These are phyloP conservation scores for Chlorella sp. DNA, from an alignment of 139 green algal species.

Conservation along the genomic window DNA sequence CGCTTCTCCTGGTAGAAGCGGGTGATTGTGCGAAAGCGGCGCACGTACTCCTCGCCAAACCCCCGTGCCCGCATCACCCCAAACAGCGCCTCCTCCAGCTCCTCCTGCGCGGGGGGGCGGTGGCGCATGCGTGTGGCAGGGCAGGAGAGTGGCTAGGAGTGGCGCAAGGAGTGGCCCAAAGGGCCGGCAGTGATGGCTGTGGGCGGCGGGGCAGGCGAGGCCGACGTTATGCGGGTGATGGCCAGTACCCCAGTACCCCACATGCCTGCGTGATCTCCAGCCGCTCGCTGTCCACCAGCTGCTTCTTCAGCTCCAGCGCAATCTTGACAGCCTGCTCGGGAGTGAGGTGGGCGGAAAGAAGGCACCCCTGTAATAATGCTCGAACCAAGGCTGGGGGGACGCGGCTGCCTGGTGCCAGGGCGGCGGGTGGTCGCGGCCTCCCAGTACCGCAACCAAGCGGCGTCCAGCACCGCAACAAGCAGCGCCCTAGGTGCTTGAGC, in stretches of 20 bases:
- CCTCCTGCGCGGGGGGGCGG: slow-evolving; percentile 20
- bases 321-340: slow-evolving; percentile 93
- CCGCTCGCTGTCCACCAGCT: slow-evolving; percentile 82
- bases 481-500: too few species aligned
- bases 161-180: neutral
- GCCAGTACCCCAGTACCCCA: neutral
- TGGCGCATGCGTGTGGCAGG: too few species aligned
- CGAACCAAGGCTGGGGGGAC: too few species aligned
- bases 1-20: slow-evolving; percentile 69
- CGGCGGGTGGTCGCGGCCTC: too few species aligned
- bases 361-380: too few species aligned
- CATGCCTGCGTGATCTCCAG: slow-evolving; percentile 66
- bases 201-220: too few species aligned
- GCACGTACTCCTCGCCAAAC: slow-evolving; percentile 75
- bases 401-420: too few species aligned
- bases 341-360: too few species aligned
- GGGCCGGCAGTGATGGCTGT: too few species aligned
- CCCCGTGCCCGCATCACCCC: slow-evolving; percentile 69
- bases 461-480: too few species aligned
- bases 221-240: too few species aligned
- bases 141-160: neutral
- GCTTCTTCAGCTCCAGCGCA: slow-evolving; percentile 92
- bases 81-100: slow-evolving; percentile 87
- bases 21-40: slow-evolving; percentile 84
- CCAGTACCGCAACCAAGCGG: too few species aligned